Evolutionary conservation across 2,329 filamentous ascomycete genomes (phyloP).

Genomic region (Trichophyton rubrum): DNA sequence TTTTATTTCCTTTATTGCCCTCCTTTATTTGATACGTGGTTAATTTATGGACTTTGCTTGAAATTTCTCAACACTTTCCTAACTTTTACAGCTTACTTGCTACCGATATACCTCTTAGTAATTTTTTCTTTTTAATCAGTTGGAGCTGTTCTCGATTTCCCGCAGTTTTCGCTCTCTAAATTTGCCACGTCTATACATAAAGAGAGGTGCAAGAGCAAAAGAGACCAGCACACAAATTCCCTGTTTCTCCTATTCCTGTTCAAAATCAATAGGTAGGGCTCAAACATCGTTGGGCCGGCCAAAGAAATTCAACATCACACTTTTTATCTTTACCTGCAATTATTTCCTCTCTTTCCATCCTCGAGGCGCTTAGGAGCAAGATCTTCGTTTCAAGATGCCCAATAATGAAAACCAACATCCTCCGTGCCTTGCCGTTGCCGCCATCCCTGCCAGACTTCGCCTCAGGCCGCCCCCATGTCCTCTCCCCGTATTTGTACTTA

Average conservation of each 20-base stretch:
- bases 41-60: constrained; percentile 3
- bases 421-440: background rate
- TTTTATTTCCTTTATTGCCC: background rate
- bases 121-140: background rate
- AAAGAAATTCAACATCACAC: background rate
- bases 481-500: background rate
- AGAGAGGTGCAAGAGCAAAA: background rate
- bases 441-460: background rate
- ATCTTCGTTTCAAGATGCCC: background rate
- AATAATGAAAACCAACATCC: background rate
- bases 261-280: background rate
- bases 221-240: background rate
- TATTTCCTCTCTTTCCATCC: background rate
- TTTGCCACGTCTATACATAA: background rate
- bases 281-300: background rate
- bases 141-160: background rate
- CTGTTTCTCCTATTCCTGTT: background rate
- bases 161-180: background rate
- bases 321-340: background rate
- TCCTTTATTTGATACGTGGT: background rate
- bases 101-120: background rate
- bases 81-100: background rate
- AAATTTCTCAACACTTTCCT: background rate
- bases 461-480: background rate
- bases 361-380: background rate